phyloP scores from a whole-genome alignment of 2,329 filamentous ascomycete genomes.

The Neurospora crassa region DNA sequence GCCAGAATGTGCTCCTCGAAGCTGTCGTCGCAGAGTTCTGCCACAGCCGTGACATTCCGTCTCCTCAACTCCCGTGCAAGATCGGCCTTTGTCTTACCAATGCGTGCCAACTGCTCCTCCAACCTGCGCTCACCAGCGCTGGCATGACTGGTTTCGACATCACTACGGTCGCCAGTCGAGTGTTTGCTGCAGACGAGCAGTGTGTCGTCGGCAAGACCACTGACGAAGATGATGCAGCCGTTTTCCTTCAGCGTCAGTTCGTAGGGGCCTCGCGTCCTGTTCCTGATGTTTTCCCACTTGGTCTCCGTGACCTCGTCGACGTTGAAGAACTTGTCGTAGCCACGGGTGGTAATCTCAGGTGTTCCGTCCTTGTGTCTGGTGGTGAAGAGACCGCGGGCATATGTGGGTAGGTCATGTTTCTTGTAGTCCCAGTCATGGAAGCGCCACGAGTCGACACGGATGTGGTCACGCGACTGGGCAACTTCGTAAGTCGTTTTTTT shows the following conservation, averaged over 20 bases:
- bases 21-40: constrained; percentile 88
- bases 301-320: constrained; percentile 73
- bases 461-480: constrained; percentile 47
- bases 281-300: constrained; percentile 69
- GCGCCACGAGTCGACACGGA: constrained; percentile 81
- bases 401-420: constrained; percentile 72
- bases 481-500: constrained; percentile 75
- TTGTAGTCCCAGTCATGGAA: constrained; percentile 97
- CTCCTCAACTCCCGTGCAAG: constrained; percentile 65
- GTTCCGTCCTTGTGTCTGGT: constrained; percentile 53
- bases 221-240: constrained; percentile 98
- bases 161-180: constrained; percentile 73
- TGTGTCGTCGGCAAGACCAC: constrained; percentile 79
- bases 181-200: constrained; percentile 98
- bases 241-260: constrained; percentile 97
- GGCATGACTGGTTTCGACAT: constrained; percentile 70
- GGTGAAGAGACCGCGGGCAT: constrained; percentile 92
- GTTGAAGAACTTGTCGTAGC: constrained; percentile 99
- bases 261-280: constrained; percentile 74
- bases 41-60: constrained; percentile 89
- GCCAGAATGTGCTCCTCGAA: constrained; percentile 97
- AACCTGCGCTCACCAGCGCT: constrained; percentile 73
- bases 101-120: constrained; percentile 63
- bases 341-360: constrained; percentile 73
- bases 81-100: constrained; percentile 72